A percentile compares a stretch with the other conserved stretches of the same genome.
phyloP scores from a whole-genome alignment of 2,329 filamentous ascomycete genomes.

The Aspergillus calidoustus region DNA sequence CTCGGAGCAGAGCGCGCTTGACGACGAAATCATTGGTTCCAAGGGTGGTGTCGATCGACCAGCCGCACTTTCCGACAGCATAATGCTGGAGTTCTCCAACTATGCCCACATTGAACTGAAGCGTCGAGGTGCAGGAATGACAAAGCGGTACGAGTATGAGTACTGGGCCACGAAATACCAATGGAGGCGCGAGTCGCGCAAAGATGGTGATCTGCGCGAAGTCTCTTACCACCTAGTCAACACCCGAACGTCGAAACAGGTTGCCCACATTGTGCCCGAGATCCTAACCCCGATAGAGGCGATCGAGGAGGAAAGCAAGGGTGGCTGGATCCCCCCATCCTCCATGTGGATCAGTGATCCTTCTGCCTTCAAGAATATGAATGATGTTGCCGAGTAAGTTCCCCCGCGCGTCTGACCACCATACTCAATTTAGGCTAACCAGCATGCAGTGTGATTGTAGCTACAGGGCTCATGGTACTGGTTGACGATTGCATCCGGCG shows the following conservation, averaged over 20 bases:
- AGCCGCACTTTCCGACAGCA: conserved; percentile 69
- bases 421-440: conserved; percentile 18
- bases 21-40: conserved; percentile 21
- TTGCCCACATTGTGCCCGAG: conserved; percentile 87
- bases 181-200: conserved; percentile 77
- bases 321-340: conserved; percentile 88
- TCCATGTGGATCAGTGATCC: conserved; percentile 88
- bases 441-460: conserved; percentile 73
- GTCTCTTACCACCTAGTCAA: conserved; percentile 81
- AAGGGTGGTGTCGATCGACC: conserved; percentile 20
- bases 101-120: conserved; percentile 89
- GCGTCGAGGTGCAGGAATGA: conserved; percentile 66
- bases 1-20: conserved; percentile 56
- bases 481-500: conserved; percentile 90
- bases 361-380: conserved; percentile 68
- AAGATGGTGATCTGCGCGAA: conserved; percentile 65
- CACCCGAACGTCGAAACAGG: conserved; percentile 64
- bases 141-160: conserved; percentile 85
- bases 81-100: conserved; percentile 94
- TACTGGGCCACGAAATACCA: conserved; percentile 89
- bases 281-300: conserved; percentile 72
- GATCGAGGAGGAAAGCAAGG: conserved; percentile 72
- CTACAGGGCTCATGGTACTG: conserved; percentile 85
- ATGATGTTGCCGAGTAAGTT: conserved; percentile 86
- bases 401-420: not conserved